Percentiles rank a stretch among this genome's conserved stretches.
Conservation (phyloP, 257 asterid genomes). For the Forsythia suspensa region DNA sequence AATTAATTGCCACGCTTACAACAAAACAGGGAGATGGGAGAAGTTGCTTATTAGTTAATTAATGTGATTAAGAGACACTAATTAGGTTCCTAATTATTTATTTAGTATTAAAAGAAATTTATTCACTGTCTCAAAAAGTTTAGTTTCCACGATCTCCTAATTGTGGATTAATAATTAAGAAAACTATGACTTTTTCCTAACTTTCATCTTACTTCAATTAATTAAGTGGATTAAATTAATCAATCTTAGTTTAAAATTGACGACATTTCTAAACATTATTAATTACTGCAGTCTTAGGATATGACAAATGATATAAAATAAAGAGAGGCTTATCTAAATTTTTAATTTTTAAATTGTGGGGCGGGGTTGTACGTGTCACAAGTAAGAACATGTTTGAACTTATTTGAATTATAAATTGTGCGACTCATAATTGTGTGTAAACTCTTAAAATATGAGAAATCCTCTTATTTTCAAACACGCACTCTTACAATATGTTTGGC, state of each 20-base stretch:
- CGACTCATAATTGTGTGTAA: too few relatives aligned
- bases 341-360: too few relatives aligned
- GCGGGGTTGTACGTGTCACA: too few relatives aligned
- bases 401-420: too few relatives aligned
- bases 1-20: neutral
- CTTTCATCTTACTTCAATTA: slow-evolving; percentile 18
- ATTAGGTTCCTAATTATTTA: neutral
- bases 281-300: neutral
- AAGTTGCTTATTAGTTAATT: neutral
- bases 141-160: slow-evolving; percentile 1
- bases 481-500: too few relatives aligned
- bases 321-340: neutral
- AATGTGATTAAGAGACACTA: neutral
- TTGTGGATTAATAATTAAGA: slow-evolving; percentile 3
- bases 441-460: too few relatives aligned
- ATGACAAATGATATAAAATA: neutral
- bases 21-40: neutral
- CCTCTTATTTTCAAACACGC: too few relatives aligned
- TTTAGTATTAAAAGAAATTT: neutral
- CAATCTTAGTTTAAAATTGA: neutral
- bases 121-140: slow-evolving; percentile 25
- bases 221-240: slow-evolving; percentile 14
- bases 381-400: too few relatives aligned
- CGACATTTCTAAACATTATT: neutral
- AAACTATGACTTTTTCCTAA: slow-evolving; percentile 25